A percentile compares a stretch with the other conserved stretches of the same genome.
phyloP scores from a whole-genome alignment of 805 yeast species.

The Wickerhamomyces subpelliculosus region DNA sequence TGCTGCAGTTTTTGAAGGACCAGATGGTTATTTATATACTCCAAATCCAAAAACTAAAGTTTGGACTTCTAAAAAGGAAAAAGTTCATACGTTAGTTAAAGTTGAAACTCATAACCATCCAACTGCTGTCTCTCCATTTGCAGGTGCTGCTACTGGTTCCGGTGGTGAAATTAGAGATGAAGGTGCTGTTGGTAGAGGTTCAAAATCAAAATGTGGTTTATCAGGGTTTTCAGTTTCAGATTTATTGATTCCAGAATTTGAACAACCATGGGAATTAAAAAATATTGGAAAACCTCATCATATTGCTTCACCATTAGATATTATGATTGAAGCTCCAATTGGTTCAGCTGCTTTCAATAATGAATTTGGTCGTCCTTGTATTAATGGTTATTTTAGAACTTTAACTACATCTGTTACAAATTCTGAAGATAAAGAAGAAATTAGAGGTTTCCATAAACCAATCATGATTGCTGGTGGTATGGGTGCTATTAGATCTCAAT shows the following conservation, averaged over 20 bases:
- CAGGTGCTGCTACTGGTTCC: slow-evolving; percentile 99
- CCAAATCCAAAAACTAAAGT: slow-evolving; percentile 68
- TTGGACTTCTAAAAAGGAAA: slow-evolving; percentile 72
- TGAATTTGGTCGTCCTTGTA: slow-evolving; percentile 98
- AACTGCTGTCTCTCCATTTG: slow-evolving; percentile 97
- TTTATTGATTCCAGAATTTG: slow-evolving; percentile 72
- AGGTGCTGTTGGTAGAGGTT: slow-evolving; percentile 99
- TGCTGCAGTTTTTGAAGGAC: slow-evolving; percentile 91
- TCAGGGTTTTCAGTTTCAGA: slow-evolving; percentile 92
- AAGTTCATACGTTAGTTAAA: slow-evolving; percentile 83
- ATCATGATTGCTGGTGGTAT: slow-evolving; percentile 99
- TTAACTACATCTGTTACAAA: slow-evolving; percentile 72
- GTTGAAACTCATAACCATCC: slow-evolving; percentile 99
- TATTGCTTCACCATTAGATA: slow-evolving; percentile 87
- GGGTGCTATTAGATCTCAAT: slow-evolving; percentile 92
- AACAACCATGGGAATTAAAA: slow-evolving; percentile 93
- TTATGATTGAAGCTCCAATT: slow-evolving; percentile 94
- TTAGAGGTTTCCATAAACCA: slow-evolving; percentile 97
- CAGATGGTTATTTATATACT: slow-evolving; percentile 67
- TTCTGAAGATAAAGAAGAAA: slow-evolving; percentile 55
- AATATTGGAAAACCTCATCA: slow-evolving; percentile 82
- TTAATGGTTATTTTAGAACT: slow-evolving; percentile 94
- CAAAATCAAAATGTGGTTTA: slow-evolving; percentile 93
- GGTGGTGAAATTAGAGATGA: slow-evolving; percentile 99
- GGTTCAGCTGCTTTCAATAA: slow-evolving; percentile 98